Base-by-base conservation (phyloP, 495 filamentous ascomycete species). In the Haplographium delicatum region DNA sequence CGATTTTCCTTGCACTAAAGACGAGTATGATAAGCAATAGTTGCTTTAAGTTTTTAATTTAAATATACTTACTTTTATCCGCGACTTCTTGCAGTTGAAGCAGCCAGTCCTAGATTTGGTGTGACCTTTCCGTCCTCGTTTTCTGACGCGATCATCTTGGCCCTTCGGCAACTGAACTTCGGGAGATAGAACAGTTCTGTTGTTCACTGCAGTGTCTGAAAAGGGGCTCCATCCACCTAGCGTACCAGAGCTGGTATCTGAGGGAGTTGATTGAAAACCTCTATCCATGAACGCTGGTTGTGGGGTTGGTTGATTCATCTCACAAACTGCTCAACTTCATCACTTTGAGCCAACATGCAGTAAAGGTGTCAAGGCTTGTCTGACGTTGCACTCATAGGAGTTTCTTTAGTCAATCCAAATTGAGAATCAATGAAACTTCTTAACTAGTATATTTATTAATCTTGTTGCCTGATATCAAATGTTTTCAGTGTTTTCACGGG, bases 71-170 rank as follows among this genome's bases (percentile, higher is more conserved):
- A 72, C 74, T 72, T 84, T 85, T 57, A 85, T 82, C 51, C 74
- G 68, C 8, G 80, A 66, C 34, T 71, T 65, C 61, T 85, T 85
- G 70, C 82, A 85, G 63, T 81, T 80, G 51, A 73, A 80, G 57
- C 81, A 85, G 1, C 80, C 81, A n/a, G 72, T 63, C 2, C 81
- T 66, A 23, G 77, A 81, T 60, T 85, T 85, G 1, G 73, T 82
- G 49, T 83, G 80, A 0, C 73, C 72, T 27, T 54, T 58, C 25
- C 55, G 28, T 6, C 50, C 54, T 25, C 33, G 18, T 27, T 47
- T 47, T 13, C 47, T 52, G 19, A 23, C 27, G 6, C 22, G 35
- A 6, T 23, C 39, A 10, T 10, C 22, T 13, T 24, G 20, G 2
- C 6, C 39, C 15, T 26, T 43, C 22, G 39, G 7, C 4, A 26